Conservation (phyloP, 495 filamentous ascomycete genomes). For the Tetracladium marchalianum region DNA sequence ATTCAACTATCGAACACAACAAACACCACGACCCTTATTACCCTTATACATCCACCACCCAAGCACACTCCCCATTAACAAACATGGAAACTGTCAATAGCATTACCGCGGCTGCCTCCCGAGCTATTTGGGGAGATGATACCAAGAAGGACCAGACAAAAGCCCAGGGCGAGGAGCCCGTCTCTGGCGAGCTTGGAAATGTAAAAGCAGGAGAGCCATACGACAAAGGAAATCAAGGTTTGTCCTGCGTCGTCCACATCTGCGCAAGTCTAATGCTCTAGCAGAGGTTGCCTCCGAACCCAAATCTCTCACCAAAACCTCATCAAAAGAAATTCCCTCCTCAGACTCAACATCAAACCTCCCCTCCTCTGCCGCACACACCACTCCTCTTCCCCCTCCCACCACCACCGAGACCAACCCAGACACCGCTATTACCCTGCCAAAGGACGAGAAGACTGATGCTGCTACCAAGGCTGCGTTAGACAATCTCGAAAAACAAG, state of each 20-base stretch:
- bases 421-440: too few species aligned
- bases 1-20: not conserved
- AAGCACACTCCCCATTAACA: not conserved
- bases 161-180: conserved; percentile 30
- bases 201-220: conserved; percentile 47
- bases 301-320: not conserved
- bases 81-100: conserved; percentile 47
- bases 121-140: conserved; percentile 39
- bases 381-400: too few species aligned
- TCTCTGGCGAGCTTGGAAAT: conserved; percentile 41
- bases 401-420: too few species aligned
- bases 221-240: conserved; percentile 42
- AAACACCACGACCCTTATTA: not conserved
- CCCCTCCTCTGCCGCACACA: not conserved
- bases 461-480: too few species aligned
- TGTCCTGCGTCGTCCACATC: not conserved
- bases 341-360: not conserved
- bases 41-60: not conserved
- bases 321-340: not conserved
- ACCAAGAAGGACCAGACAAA: conserved; percentile 9
- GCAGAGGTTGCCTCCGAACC: not conserved
- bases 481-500: too few species aligned
- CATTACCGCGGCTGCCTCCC: conserved; percentile 32
- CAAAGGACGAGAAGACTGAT: too few species aligned
- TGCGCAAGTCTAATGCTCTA: not conserved